Conservation (phyloP, 148 eudicot genomes). For the Camellia granthamiana region DNA sequence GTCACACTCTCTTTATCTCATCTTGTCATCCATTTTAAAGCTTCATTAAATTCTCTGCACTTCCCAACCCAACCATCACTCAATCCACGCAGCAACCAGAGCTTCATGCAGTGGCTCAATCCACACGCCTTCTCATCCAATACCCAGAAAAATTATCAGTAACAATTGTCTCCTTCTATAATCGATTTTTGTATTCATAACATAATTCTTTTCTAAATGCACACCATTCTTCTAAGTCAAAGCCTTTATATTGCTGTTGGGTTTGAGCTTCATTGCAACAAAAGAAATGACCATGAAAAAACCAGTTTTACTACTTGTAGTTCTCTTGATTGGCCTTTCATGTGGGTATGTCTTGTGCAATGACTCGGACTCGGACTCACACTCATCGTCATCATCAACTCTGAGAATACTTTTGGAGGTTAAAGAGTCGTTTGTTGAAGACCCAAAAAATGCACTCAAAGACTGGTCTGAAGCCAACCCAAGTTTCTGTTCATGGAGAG, state of each 20-base stretch:
- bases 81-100: not conserved
- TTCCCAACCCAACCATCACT: constrained; percentile 15
- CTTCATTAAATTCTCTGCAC: constrained; percentile 13
- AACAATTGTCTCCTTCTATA: not conserved
- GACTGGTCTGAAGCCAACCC: constrained; percentile 55
- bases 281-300: not conserved
- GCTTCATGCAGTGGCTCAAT: constrained; percentile 18
- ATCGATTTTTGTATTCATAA: too few species aligned
- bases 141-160: not conserved
- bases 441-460: constrained; percentile 54
- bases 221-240: not conserved
- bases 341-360: constrained; percentile 15
- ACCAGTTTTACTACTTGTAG: not conserved
- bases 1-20: not conserved
- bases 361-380: not conserved
- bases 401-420: constrained; percentile 49
- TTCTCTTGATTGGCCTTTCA: constrained; percentile 1
- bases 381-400: constrained; percentile 7
- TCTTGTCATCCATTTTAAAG: constrained; percentile 19
- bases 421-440: constrained; percentile 49
- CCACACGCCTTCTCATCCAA: constrained; percentile 24
- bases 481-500: constrained; percentile 72
- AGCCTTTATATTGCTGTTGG: not conserved
- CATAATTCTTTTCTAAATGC: too few species aligned
- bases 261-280: not conserved